These are phyloP conservation scores for Venturia oleaginea DNA, from an alignment of 2,329 filamentous ascomycete genomes.

Conservation along the genomic window DNA sequence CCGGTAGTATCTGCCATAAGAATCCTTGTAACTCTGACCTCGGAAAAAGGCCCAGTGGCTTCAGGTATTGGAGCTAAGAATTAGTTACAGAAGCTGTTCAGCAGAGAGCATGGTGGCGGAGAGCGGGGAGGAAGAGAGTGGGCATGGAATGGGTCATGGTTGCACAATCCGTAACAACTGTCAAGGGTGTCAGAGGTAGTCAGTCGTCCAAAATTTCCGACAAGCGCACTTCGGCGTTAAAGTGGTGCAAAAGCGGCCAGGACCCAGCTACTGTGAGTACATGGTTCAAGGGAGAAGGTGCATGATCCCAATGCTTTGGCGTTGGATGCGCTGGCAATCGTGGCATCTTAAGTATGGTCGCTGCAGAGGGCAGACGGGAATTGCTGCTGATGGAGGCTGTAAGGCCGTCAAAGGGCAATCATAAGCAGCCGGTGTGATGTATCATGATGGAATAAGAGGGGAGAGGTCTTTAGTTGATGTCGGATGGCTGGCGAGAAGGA, in stretches of 20 bases:
- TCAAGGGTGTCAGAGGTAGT: neutral
- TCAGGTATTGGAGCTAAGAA: neutral
- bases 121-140: conserved; percentile 7
- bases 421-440: neutral
- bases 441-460: neutral
- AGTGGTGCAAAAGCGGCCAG: conserved; percentile 8
- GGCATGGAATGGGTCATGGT: conserved; percentile 6
- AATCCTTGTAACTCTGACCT: conserved; percentile 10
- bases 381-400: neutral
- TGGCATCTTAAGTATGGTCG: conserved; percentile 9
- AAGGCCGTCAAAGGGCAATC: neutral
- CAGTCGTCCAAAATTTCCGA: neutral
- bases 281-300: conserved; percentile 10
- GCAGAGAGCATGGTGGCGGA: neutral
- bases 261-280: conserved; percentile 1
- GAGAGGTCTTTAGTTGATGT: neutral
- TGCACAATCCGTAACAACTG: neutral
- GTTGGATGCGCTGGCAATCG: conserved; percentile 9
- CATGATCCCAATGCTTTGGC: conserved; percentile 12
- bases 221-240: conserved; percentile 6
- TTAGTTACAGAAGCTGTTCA: conserved; percentile 7
- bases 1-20: conserved; percentile 4
- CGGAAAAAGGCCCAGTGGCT: conserved; percentile 7
- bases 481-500: neutral
- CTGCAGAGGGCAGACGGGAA: conserved; percentile 1